These are phyloP conservation scores for Phycomyces blakesleeanus DNA, from an alignment of 192 early-diverging fungal genomes.

Conservation along the genomic window DNA sequence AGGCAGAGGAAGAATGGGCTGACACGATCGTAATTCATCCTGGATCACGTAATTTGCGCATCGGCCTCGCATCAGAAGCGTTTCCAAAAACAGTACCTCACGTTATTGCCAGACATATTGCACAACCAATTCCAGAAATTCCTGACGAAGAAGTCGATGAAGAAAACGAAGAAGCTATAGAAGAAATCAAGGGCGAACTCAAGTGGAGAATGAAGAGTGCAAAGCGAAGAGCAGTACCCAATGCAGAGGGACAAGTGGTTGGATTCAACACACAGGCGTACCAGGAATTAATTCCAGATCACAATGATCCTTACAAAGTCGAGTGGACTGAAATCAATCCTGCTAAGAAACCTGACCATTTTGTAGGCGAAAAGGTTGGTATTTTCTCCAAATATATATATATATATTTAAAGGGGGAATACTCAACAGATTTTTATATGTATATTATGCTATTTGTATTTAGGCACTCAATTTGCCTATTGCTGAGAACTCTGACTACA, in stretches of 20 bases:
- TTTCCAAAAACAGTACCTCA: conserved; percentile 76
- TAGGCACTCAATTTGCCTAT: conserved; percentile 50
- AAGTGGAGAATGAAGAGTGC: conserved; percentile 75
- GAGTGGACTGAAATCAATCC: conserved; percentile 69
- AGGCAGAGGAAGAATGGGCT: conserved; percentile 50
- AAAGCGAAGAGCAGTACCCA: conserved; percentile 74
- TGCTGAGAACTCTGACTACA: conserved; percentile 33
- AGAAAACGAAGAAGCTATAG: conserved; percentile 18
- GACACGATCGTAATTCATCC: conserved; percentile 85
- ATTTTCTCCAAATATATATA: background rate
- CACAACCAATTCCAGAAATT: background rate
- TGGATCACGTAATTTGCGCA: conserved; percentile 75
- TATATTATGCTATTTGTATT: no score
- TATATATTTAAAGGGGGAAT: background rate
- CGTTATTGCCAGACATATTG: conserved; percentile 68
- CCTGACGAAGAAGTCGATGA: conserved; percentile 15
- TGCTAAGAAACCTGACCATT: conserved; percentile 37
- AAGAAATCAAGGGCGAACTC: conserved; percentile 63
- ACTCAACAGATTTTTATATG: no score
- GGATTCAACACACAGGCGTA: conserved; percentile 65
- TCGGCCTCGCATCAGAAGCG: conserved; percentile 81
- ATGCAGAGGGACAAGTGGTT: conserved; percentile 67
- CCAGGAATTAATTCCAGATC: conserved; percentile 73
- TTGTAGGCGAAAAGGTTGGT: conserved; percentile 61
- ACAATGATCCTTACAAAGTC: conserved; percentile 88